Conservation (phyloP, 1,139 yeast genomes). For the Suhomyces choctaworum region DNA sequence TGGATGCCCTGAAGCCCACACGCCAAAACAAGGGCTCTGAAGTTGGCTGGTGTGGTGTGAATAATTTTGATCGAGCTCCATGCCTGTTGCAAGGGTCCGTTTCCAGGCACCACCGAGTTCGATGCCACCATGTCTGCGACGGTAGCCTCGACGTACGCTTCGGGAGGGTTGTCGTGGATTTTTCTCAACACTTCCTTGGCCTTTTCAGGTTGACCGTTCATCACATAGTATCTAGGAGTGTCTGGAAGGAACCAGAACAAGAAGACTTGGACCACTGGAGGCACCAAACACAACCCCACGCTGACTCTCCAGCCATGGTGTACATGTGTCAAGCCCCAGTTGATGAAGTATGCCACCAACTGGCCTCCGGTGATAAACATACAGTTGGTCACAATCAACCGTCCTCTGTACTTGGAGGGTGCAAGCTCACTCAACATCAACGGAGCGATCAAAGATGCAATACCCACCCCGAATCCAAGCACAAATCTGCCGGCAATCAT, state of each 20-base stretch:
- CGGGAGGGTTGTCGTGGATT: constrained; percentile 58
- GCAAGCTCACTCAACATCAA: constrained; percentile 89
- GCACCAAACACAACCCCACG: constrained; percentile 87
- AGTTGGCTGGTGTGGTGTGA: constrained; percentile 75
- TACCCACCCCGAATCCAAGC: constrained; percentile 95
- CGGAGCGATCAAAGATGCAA: constrained; percentile 89
- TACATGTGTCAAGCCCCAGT: constrained; percentile 79
- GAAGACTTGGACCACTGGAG: constrained; percentile 75
- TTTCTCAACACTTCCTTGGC: constrained; percentile 67
- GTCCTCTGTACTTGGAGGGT: constrained; percentile 88
- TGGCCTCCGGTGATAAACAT: constrained; percentile 88
- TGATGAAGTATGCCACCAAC: constrained; percentile 85
- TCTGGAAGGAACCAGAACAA: constrained; percentile 88
- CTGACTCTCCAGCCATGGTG: constrained; percentile 89
- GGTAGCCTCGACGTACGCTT: constrained; percentile 56
- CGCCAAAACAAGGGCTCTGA: constrained; percentile 83
- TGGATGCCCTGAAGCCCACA: constrained; percentile 95
- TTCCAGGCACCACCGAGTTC: constrained; percentile 66
- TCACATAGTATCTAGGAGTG: constrained; percentile 86
- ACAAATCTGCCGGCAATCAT: constrained; percentile 90
- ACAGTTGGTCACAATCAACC: constrained; percentile 69
- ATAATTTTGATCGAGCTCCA: constrained; percentile 67
- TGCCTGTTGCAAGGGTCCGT: constrained; percentile 51
- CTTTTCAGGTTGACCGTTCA: constrained; percentile 60
- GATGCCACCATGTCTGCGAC: constrained; percentile 58